Evolutionary conservation across 495 filamentous ascomycete genomes (phyloP).

Genomic region (Penicillium crystallinum): DNA sequence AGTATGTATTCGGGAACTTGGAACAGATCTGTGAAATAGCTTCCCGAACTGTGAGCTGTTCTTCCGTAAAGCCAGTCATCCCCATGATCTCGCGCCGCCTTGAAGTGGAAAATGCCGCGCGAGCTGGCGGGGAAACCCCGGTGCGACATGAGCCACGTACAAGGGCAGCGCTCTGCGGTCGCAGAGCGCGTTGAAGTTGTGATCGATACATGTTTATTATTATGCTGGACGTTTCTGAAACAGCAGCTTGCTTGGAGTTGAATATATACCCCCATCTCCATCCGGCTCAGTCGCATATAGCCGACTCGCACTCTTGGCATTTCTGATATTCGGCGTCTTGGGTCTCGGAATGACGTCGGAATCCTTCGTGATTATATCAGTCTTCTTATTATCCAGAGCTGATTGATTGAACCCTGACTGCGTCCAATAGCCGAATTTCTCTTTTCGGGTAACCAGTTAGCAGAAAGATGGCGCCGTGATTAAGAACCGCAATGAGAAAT

Average conservation of each 20-base stretch:
- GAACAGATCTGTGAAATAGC: slow-evolving; percentile 64
- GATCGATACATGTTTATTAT: slow-evolving; percentile 14
- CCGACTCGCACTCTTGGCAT: slow-evolving; percentile 6
- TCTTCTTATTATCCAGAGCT: too few species aligned
- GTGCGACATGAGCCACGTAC: neutral
- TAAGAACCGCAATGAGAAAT: too few species aligned
- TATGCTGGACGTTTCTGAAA: neutral
- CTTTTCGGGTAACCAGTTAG: too few species aligned
- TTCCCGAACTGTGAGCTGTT: slow-evolving; percentile 66
- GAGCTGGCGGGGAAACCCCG: neutral
- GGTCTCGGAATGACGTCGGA: neutral
- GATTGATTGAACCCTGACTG: too few species aligned
- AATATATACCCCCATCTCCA: slow-evolving; percentile 5
- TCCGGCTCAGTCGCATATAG: neutral
- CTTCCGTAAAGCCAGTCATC: slow-evolving; percentile 63
- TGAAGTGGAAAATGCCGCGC: slow-evolving; percentile 28
- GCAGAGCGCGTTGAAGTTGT: slow-evolving; percentile 8
- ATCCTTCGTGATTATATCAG: neutral
- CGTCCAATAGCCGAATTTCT: neutral
- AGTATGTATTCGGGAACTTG: slow-evolving; percentile 59
- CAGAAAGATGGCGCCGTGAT: too few species aligned
- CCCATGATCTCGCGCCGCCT: slow-evolving; percentile 54
- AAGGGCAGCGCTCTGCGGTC: slow-evolving; percentile 1
- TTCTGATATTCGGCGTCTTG: neutral
- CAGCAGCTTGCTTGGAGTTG: neutral